phyloP scores from a whole-genome alignment of 2,329 filamentous ascomycete genomes.

The Myriosclerotinia curreyana region DNA sequence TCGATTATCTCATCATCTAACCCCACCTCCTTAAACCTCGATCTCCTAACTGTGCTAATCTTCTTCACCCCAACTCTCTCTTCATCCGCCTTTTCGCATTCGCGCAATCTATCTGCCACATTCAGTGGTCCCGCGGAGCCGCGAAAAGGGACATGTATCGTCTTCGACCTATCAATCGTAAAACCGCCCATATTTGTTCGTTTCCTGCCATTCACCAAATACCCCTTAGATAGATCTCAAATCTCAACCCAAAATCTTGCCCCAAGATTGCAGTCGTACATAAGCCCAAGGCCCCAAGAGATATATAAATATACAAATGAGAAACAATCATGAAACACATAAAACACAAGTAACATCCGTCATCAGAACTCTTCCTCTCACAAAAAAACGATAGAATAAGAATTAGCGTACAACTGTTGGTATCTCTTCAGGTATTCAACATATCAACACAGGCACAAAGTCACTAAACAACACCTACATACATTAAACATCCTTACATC shows the following conservation, averaged over 20 bases:
- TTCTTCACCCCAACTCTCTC: slow-evolving; percentile 2
- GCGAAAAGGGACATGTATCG: slow-evolving; percentile 18
- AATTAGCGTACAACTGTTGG: background rate
- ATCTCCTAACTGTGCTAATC: slow-evolving; percentile 2
- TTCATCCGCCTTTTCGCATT: background rate
- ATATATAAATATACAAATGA: background rate
- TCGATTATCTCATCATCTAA: slow-evolving; percentile 32
- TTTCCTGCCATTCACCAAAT: background rate
- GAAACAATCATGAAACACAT: slow-evolving; percentile 11
- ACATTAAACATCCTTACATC: slow-evolving; percentile 1
- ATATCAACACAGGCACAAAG: background rate
- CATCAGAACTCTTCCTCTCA: background rate
- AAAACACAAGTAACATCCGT: background rate
- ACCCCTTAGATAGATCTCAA: background rate
- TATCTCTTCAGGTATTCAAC: background rate
- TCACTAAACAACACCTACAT: background rate
- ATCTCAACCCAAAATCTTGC: background rate
- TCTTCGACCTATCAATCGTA: slow-evolving; percentile 19
- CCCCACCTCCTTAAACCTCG: slow-evolving; percentile 32
- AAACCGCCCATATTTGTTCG: slow-evolving; percentile 8
- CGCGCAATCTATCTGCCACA: slow-evolving; percentile 9
- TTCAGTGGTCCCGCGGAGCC: background rate
- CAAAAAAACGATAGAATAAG: background rate
- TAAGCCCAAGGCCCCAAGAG: background rate
- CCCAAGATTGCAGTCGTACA: background rate